Evolutionary conservation across 371 early-diverging fungal genomes (phyloP).

Genomic region (Mucor plumbeus): DNA sequence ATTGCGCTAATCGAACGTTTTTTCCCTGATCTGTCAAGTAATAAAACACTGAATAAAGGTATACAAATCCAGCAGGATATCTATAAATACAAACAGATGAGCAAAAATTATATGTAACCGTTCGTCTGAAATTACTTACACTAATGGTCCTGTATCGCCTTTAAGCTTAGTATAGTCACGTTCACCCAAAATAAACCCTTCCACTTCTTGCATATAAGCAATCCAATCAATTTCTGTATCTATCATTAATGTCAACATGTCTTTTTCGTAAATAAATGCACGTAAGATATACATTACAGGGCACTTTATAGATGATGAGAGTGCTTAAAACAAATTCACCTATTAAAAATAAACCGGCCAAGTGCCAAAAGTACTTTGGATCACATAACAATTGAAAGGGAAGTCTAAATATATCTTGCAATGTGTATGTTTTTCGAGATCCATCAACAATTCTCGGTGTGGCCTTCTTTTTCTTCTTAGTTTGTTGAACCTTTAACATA

Average conservation of each 20-base stretch:
- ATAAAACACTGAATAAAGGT: constrained; percentile 77
- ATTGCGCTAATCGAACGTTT: constrained; percentile 77
- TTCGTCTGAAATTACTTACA: constrained; percentile 51
- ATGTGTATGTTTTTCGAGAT: constrained; percentile 2
- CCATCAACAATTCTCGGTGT: background rate
- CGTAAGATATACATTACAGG: constrained; percentile 38
- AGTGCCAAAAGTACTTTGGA: constrained; percentile 71
- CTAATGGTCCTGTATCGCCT: constrained; percentile 95
- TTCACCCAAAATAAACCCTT: constrained; percentile 78
- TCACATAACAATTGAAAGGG: constrained; percentile 27
- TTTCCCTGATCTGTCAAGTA: constrained; percentile 72
- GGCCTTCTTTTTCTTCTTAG: constrained; percentile 18
- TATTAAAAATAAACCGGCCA: constrained; percentile 60
- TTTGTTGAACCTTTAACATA: constrained; percentile 19
- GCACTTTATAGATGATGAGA: constrained; percentile 59
- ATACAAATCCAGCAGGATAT: constrained; percentile 95
- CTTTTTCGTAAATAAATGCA: background rate
- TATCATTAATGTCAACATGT: constrained; percentile 24
- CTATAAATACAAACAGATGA: constrained; percentile 32
- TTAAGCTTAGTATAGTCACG: constrained; percentile 76
- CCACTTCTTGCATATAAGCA: constrained; percentile 94
- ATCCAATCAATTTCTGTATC: constrained; percentile 96
- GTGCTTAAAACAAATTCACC: constrained; percentile 55
- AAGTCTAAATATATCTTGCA: constrained; percentile 12
- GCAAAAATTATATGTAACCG: background rate